A percentile compares a stretch with the other conserved stretches of the same genome.
phyloP scores from a whole-genome alignment of 202 grass and related monocot species.

The Bolboschoenoplectus hybrid region DNA sequence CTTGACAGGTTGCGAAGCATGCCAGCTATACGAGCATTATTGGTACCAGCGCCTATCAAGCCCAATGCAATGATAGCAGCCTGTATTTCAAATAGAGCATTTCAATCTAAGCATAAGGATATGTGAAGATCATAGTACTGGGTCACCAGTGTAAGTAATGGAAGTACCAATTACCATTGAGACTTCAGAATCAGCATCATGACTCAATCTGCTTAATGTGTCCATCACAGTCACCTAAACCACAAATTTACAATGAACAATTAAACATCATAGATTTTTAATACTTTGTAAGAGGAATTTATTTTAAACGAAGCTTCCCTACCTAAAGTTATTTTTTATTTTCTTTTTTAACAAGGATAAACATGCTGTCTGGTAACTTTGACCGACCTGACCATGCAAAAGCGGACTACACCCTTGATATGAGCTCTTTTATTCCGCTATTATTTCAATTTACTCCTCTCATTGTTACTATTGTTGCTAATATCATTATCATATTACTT shows the following conservation, averaged over 20 bases:
- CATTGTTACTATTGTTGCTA: background rate
- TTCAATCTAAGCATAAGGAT: slow-evolving; percentile 39
- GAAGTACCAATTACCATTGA: slow-evolving; percentile 57
- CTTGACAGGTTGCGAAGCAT: slow-evolving; percentile 98
- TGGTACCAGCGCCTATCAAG: slow-evolving; percentile 97
- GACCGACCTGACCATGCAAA: background rate
- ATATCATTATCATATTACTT: background rate
- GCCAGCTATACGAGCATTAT: slow-evolving; percentile 97
- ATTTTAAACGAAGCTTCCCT: background rate
- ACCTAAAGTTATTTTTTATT: background rate
- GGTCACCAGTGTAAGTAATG: background rate
- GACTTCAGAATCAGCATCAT: slow-evolving; percentile 93
- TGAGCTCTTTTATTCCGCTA: background rate
- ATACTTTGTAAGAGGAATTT: background rate
- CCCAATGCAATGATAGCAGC: slow-evolving; percentile 92
- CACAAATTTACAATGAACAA: slow-evolving; percentile 39
- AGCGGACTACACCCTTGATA: background rate
- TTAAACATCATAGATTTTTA: slow-evolving; percentile 19
- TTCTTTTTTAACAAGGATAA: background rate
- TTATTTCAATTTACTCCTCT: background rate
- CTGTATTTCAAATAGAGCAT: slow-evolving; percentile 47
- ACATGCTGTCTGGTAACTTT: background rate
- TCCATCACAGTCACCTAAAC: slow-evolving; percentile 98
- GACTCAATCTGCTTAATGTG: slow-evolving; percentile 97
- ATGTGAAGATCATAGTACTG: slow-evolving; percentile 6